Percentiles rank a stretch among this genome's conserved stretches.
Evolutionary conservation across 192 early-diverging fungal genomes (phyloP).

Genomic region (Coemansia sp.): DNA sequence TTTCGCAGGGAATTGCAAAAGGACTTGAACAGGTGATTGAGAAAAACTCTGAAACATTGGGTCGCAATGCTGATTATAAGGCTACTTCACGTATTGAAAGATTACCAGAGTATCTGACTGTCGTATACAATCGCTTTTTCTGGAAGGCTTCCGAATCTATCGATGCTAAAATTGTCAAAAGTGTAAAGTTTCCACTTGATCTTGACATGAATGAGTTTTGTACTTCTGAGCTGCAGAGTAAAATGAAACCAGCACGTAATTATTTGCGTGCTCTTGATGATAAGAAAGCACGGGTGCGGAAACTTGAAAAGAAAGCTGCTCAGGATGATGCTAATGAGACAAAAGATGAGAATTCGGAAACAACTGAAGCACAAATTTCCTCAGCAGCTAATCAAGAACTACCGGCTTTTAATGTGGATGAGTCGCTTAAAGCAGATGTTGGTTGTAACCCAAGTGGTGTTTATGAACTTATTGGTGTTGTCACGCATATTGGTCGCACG

Average conservation of each 20-base stretch:
- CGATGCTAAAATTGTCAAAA: slow-evolving; percentile 91
- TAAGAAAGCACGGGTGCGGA: slow-evolving; percentile 56
- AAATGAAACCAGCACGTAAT: slow-evolving; percentile 63
- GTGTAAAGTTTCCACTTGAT: slow-evolving; percentile 92
- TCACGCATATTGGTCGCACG: slow-evolving; percentile 93
- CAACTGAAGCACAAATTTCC: slow-evolving; percentile 8
- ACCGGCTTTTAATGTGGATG: slow-evolving; percentile 57
- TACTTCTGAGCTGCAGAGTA: slow-evolving; percentile 76
- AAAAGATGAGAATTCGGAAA: background rate
- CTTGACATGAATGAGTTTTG: slow-evolving; percentile 86
- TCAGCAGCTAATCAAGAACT: background rate
- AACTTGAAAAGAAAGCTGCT: slow-evolving; percentile 38
- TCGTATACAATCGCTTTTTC: slow-evolving; percentile 93
- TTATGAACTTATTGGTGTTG: slow-evolving; percentile 90
- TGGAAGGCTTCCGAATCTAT: slow-evolving; percentile 82
- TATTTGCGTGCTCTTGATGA: slow-evolving; percentile 76
- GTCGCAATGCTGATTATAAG: slow-evolving; percentile 75
- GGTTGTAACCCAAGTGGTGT: slow-evolving; percentile 85
- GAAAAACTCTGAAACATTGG: slow-evolving; percentile 82
- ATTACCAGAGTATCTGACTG: slow-evolving; percentile 83
- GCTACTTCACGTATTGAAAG: slow-evolving; percentile 75
- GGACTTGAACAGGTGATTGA: slow-evolving; percentile 80
- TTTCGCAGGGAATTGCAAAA: slow-evolving; percentile 48
- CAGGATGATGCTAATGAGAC: background rate
- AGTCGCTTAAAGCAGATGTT: slow-evolving; percentile 71